phyloP scores from a whole-genome alignment of 306 rosid species.

The Acacia acuminata region DNA sequence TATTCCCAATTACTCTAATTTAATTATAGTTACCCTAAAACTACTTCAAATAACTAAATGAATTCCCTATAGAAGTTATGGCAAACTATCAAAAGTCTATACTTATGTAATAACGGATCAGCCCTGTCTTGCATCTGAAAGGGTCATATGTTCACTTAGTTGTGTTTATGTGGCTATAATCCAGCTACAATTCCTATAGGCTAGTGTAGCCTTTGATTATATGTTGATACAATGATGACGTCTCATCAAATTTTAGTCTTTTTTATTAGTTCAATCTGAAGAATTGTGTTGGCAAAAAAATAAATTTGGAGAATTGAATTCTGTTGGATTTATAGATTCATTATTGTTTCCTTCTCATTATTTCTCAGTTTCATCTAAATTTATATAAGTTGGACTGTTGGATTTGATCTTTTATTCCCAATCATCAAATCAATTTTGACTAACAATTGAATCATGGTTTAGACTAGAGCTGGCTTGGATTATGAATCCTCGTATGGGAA shows the following conservation, averaged over 20 bases:
- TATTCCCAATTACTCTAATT: not conserved
- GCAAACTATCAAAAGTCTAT: not conserved
- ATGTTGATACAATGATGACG: not conserved
- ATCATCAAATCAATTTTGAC: not conserved
- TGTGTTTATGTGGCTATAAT: not conserved
- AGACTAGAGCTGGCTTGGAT: conserved; percentile 96
- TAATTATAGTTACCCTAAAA: not conserved
- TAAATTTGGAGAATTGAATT: not conserved
- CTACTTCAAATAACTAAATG: not conserved
- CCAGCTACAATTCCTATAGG: not conserved
- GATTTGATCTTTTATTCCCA: not conserved
- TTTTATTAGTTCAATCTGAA: not conserved
- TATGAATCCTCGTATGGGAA: conserved; percentile 87
- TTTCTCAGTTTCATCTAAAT: not conserved
- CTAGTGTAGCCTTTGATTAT: not conserved
- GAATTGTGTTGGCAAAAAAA: not conserved
- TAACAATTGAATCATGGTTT: conserved; percentile 35
- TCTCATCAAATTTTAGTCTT: not conserved
- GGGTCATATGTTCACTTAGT: not conserved
- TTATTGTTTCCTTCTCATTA: not conserved
- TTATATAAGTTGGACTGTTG: not conserved
- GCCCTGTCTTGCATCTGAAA: not conserved
- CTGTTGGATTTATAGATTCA: not conserved
- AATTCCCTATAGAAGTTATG: not conserved
- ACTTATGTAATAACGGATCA: not conserved